A percentile compares a stretch with the other conserved stretches of the same genome.
Evolutionary conservation across 495 filamentous ascomycete species (phyloP).

Genomic region (Platismatia glauca): DNA sequence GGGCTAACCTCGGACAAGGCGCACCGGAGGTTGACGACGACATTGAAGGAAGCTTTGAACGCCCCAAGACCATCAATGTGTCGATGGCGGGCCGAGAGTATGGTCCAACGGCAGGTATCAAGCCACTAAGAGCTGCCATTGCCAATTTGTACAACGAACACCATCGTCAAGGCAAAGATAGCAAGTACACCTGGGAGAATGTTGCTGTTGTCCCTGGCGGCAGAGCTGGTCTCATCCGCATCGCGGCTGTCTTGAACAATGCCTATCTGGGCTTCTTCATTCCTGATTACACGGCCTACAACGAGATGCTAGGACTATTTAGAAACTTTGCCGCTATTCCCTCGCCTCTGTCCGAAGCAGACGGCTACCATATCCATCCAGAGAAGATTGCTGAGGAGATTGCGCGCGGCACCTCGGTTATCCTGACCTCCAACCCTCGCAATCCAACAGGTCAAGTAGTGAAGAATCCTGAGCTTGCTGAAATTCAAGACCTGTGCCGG

Average conservation of each 20-base stretch:
- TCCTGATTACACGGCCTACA: conserved; percentile 68
- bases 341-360: conserved; percentile 69
- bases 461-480: conserved; percentile 65
- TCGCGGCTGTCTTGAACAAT: conserved; percentile 88
- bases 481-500: conserved; percentile 59
- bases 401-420: conserved; percentile 74
- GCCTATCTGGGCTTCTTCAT: conserved; percentile 54
- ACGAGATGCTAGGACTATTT: conserved; percentile 91
- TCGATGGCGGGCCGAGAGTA: conserved; percentile 73
- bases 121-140: conserved; percentile 79
- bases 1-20: conserved; percentile 94
- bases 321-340: conserved; percentile 88
- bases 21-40: conserved; percentile 92
- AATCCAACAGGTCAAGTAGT: conserved; percentile 92
- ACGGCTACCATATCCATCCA: conserved; percentile 84
- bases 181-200: conserved; percentile 96
- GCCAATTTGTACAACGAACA: conserved; percentile 88
- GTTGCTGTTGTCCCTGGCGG: conserved; percentile 97
- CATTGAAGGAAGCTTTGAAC: conserved; percentile 79
- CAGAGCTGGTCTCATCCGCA: conserved; percentile 82
- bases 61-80: conserved; percentile 76
- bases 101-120: conserved; percentile 89
- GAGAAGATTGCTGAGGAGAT: conserved; percentile 90
- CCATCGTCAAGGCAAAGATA: conserved; percentile 78
- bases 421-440: conserved; percentile 91